phyloP scores from a whole-genome alignment of 176 grass and related monocot genomes.

The Leersia perrieri region DNA sequence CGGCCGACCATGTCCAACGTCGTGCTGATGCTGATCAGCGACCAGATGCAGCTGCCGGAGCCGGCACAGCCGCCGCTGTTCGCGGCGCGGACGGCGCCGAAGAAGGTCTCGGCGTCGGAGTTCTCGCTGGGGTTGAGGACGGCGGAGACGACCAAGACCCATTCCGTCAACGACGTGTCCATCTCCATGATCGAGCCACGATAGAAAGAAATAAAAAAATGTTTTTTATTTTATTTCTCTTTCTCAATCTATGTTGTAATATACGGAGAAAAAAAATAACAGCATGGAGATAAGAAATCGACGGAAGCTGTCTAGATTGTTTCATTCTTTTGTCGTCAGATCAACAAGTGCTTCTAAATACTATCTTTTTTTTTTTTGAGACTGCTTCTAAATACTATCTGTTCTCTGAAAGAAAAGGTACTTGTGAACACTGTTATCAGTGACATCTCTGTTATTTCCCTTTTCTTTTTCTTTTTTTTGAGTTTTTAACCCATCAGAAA shows the following conservation, averaged over 20 bases:
- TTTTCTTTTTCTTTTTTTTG: too few species aligned
- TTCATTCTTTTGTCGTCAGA: slow-evolving; percentile 20
- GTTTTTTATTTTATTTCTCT: not conserved
- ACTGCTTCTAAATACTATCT: not conserved
- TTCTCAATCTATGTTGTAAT: not conserved
- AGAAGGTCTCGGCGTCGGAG: slow-evolving; percentile 31
- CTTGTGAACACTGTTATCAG: not conserved
- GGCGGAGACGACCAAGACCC: slow-evolving; percentile 46
- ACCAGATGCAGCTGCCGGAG: slow-evolving; percentile 42
- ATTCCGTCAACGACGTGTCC: slow-evolving; percentile 77
- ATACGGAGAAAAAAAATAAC: not conserved
- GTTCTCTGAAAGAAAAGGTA: not conserved
- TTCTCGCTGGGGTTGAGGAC: slow-evolving; percentile 44
- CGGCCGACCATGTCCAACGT: slow-evolving; percentile 81
- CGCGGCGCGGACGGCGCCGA: not conserved
- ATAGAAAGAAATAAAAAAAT: slow-evolving; percentile 7
- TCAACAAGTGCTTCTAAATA: not conserved
- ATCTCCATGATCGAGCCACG: slow-evolving; percentile 66
- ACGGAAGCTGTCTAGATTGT: not conserved
- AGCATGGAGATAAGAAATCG: not conserved
- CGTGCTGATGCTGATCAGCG: slow-evolving; percentile 73
- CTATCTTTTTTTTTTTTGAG: too few species aligned
- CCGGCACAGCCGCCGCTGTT: slow-evolving; percentile 49
- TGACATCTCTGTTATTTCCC: not conserved
- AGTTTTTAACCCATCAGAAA: not conserved